Percentiles rank a stretch among this genome's conserved stretches.
phyloP scores from a whole-genome alignment of 169 alveolate genomes.

The Cryptosporidium bovis region DNA sequence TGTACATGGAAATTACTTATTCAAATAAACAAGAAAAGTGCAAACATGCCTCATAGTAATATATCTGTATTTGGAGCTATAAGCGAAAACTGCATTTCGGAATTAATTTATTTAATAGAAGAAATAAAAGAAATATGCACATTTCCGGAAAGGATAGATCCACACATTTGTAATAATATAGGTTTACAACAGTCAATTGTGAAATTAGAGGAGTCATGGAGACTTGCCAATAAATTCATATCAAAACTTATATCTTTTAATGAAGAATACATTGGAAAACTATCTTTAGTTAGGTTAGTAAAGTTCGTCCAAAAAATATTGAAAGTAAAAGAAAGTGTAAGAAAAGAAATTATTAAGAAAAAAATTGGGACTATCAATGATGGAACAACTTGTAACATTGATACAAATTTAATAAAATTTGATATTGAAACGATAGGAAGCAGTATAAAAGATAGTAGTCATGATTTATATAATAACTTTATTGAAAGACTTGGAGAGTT shows the following conservation, averaged over 20 bases:
- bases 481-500: conserved; percentile 47
- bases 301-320: conserved; percentile 32
- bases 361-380: neutral
- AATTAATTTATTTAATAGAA: conserved; percentile 5
- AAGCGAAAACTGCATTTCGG: conserved; percentile 15
- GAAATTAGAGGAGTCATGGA: conserved; percentile 64
- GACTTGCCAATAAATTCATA: conserved; percentile 31
- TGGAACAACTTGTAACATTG: neutral
- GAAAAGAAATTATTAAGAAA: conserved; percentile 2
- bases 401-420: no score
- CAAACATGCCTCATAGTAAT: neutral
- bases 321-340: conserved; percentile 6
- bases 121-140: conserved; percentile 24
- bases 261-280: conserved; percentile 20
- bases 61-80: conserved; percentile 38
- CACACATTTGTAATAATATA: conserved; percentile 53
- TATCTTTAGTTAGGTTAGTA: conserved; percentile 44
- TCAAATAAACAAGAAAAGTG: conserved; percentile 8
- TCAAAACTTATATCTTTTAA: neutral
- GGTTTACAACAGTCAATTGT: conserved; percentile 31
- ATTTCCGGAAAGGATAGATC: conserved; percentile 66
- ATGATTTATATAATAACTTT: conserved; percentile 10
- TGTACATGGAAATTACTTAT: conserved; percentile 47
- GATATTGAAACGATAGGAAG: neutral
- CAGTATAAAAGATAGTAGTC: neutral